Evolutionary conservation across 2,329 filamentous ascomycete species (phyloP).

Genomic region (Aspergillus alliaceus): DNA sequence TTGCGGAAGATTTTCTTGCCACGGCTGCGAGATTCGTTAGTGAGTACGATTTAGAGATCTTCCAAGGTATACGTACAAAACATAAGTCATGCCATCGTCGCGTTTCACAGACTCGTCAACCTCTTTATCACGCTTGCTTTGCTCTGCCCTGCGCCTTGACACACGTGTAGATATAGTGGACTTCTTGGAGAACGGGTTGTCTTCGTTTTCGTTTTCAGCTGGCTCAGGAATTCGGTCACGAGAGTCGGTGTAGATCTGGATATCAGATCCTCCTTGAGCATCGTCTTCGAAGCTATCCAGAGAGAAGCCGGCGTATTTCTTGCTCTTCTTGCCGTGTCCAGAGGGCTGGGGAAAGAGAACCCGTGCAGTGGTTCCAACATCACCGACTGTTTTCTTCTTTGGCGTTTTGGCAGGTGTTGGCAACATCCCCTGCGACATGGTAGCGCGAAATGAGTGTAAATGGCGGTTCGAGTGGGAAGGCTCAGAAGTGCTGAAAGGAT

Average conservation of each 20-base stretch:
- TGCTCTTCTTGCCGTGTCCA: conserved; percentile 48
- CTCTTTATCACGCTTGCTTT: conserved; percentile 33
- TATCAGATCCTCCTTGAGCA: conserved; percentile 37
- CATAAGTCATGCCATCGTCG: conserved; percentile 60
- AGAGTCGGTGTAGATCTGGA: conserved; percentile 64
- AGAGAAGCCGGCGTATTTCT: conserved; percentile 47
- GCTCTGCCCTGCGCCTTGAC: conserved; percentile 37
- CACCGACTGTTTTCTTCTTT: conserved; percentile 51
- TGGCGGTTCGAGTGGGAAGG: conserved; percentile 21
- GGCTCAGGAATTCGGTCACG: conserved; percentile 59
- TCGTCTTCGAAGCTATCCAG: conserved; percentile 44
- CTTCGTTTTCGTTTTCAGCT: conserved; percentile 48
- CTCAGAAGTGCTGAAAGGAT: conserved; percentile 25
- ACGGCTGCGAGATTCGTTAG: conserved; percentile 49
- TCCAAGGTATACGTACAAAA: conserved; percentile 54
- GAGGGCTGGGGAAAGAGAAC: conserved; percentile 55
- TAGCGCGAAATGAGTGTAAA: conserved; percentile 25
- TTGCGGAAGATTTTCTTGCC: conserved; percentile 62
- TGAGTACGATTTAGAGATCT: background rate
- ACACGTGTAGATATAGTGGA: conserved; percentile 26
- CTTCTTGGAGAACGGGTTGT: conserved; percentile 57
- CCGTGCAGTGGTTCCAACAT: conserved; percentile 52
- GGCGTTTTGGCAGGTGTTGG: conserved; percentile 65
- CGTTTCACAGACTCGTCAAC: conserved; percentile 53
- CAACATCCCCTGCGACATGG: conserved; percentile 48